A percentile compares a stretch with the other conserved stretches of the same genome.
Evolutionary conservation across 2,329 filamentous ascomycete species (phyloP).

Genomic region (Nannizzia gypsea): DNA sequence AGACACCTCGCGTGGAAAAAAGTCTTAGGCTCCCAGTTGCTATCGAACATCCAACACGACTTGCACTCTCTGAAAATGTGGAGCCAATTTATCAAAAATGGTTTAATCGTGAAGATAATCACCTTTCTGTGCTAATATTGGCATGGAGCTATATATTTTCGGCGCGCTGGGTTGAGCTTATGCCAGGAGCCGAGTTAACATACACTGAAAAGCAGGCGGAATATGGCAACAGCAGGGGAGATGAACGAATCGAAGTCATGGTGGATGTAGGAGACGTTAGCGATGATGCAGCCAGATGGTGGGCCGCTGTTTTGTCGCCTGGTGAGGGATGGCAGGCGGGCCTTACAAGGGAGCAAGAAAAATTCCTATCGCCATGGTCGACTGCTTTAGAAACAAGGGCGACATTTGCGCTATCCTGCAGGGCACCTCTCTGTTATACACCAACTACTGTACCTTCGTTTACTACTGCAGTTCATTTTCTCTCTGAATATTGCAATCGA

Average conservation of each 20-base stretch:
- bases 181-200: conserved; percentile 5
- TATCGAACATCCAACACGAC: not conserved
- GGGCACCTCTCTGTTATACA: not conserved
- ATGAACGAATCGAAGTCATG: not conserved
- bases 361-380: conserved; percentile 8
- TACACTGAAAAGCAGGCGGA: conserved; percentile 8
- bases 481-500: conserved; percentile 16
- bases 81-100: conserved; percentile 7
- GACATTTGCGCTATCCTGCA: conserved; percentile 5
- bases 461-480: conserved; percentile 15
- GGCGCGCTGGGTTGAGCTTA: conserved; percentile 10
- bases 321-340: conserved; percentile 12
- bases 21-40: conserved; percentile 7
- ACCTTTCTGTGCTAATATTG: conserved; percentile 11
- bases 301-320: conserved; percentile 14
- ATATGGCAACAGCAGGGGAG: not conserved
- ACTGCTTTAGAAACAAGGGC: conserved; percentile 1
- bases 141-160: conserved; percentile 14
- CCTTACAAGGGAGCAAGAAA: not conserved
- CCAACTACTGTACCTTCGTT: not conserved
- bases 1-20: conserved; percentile 2
- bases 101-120: conserved; percentile 10
- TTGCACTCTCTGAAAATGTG: not conserved
- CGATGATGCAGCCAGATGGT: conserved; percentile 12
- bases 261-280: conserved; percentile 10